phyloP scores from a whole-genome alignment of 768 basidiomycete species.

The Rhizopogon vesiculosus region DNA sequence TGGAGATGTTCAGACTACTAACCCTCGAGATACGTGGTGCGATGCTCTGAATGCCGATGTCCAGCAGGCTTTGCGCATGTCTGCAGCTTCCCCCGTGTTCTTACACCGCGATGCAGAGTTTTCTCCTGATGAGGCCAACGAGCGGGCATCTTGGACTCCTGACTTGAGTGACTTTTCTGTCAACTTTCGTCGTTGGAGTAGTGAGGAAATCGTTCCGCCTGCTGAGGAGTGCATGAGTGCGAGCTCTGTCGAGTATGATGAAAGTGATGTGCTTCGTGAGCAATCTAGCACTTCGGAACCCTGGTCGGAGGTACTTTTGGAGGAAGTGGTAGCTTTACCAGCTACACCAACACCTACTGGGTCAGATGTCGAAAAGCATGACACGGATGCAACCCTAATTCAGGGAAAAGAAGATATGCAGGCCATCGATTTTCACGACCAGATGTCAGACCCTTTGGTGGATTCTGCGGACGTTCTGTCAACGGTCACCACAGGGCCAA shows the following conservation, averaged over 20 bases:
- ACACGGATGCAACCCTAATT: not conserved
- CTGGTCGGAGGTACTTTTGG: not conserved
- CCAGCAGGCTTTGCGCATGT: not conserved
- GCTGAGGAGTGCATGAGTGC: not conserved
- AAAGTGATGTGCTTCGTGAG: not conserved
- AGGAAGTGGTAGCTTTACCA: not conserved
- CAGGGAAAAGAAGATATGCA: not conserved
- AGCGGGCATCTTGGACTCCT: not conserved
- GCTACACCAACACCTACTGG: not conserved
- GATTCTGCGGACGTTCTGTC: not conserved
- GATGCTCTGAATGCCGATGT: not conserved
- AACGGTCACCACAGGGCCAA: constrained; percentile 11
- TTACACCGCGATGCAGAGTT: not conserved
- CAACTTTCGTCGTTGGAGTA: not conserved
- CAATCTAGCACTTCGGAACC: not conserved
- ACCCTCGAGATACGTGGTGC: not conserved
- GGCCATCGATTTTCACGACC: not conserved
- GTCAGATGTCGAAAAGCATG: not conserved
- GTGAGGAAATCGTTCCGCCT: not conserved
- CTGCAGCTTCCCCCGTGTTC: not conserved
- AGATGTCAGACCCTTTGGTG: not conserved
- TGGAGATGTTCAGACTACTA: not conserved
- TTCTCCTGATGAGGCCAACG: not conserved
- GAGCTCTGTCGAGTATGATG: not conserved
- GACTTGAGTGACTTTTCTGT: not conserved